Evolutionary conservation across 139 green algal genomes (phyloP), one percentile per base, ranked within the genome.

Genomic region (Picochlorum costavermella): DNA sequence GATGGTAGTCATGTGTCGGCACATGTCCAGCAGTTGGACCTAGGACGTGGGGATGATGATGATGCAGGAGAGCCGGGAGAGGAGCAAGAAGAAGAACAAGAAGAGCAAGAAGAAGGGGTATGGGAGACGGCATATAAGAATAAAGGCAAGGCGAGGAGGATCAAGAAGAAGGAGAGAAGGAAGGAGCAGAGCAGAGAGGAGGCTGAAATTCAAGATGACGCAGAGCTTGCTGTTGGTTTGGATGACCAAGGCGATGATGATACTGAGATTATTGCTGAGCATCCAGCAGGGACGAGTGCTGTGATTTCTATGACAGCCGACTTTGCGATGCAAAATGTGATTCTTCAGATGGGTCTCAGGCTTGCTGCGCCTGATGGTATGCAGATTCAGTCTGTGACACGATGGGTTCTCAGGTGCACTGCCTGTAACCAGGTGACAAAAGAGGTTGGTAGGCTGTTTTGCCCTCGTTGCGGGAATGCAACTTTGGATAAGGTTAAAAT

Each of bases 291-390:
- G 6, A 60, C 26, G 31, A 83, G 66, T 48, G 68, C 50, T n/a
- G 76, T 97, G 28, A 70, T 75, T 30, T 73, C 23, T 33, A 62
- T 96, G 14, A 98, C 92, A 12, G 89, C 76, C 3, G 92, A 98
- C 68, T 98, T 92, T 67, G 81, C 91, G 2, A 98, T 98, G 91
- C 92, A 98, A 79, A 98, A 98, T 68, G 92, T 98, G 65, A 50
- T 77, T 48, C 69, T 96, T 69, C 88, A 95, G 81, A 94, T 96
- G 87, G 88, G 88, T 13, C 74, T 96, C 67, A 71, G 81, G 2
- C 69, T 95, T 51, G 67, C 90, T 13, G 78, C 86, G 2, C 75
- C 74, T 6, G 83, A 96, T 73, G 92, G 92, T 20, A 69, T 73
- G 45, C 78, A 78, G 56, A 90, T 98, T 69, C 72, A 43, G 23